Evolutionary conservation across 306 rosid species (phyloP).

Genomic region (Fagus crenata): DNA sequence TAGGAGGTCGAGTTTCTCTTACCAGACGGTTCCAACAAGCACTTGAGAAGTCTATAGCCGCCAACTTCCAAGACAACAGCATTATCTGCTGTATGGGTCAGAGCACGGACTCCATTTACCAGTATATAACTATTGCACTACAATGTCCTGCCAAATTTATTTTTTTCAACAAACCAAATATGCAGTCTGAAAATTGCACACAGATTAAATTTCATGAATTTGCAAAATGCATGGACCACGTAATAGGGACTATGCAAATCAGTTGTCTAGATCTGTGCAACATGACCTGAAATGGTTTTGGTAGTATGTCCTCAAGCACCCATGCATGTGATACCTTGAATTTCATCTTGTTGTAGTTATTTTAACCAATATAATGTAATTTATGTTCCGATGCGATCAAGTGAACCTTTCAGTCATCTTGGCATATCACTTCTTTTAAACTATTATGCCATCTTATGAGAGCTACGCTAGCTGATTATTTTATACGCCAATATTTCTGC

Average conservation of each 20-base stretch:
- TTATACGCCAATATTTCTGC: background rate
- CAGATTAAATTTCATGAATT: background rate
- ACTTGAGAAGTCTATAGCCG: conserved; percentile 42
- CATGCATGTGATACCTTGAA: too few species aligned
- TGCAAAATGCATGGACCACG: background rate
- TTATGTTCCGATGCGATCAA: background rate
- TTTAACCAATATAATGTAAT: background rate
- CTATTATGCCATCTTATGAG: background rate
- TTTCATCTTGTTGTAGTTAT: too few species aligned
- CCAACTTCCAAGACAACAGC: conserved; percentile 44
- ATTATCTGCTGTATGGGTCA: conserved; percentile 52
- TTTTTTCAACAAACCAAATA: background rate
- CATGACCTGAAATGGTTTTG: background rate
- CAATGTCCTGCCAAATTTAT: conserved; percentile 5
- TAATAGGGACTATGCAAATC: background rate
- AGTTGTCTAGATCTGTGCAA: background rate
- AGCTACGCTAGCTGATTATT: background rate
- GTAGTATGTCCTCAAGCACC: background rate
- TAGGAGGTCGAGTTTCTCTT: conserved; percentile 44
- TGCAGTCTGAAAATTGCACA: background rate
- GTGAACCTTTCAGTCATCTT: background rate
- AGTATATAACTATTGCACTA: conserved; percentile 28
- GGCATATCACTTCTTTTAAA: background rate
- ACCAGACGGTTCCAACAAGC: conserved; percentile 41
- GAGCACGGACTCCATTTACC: conserved; percentile 45